phyloP scores from a whole-genome alignment of 345 rosid species.

The Moringa oleifera region DNA sequence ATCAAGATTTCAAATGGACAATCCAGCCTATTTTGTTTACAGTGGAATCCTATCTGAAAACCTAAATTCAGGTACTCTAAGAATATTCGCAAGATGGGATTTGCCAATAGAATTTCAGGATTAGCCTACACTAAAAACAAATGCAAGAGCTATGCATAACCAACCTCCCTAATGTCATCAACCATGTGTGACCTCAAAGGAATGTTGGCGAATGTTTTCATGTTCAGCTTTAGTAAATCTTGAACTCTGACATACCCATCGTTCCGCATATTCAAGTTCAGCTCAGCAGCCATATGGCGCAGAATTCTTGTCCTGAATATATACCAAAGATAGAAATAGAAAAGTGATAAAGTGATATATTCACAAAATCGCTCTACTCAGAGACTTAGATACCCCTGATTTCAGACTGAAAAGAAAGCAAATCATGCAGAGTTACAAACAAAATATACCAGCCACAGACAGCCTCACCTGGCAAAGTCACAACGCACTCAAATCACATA shows the following conservation, averaged over 20 bases:
- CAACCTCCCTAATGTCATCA: slow-evolving; percentile 80
- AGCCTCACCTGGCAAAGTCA: neutral
- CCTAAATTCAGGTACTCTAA: neutral
- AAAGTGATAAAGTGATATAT: no score
- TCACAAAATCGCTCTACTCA: neutral
- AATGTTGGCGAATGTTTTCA: slow-evolving; percentile 65
- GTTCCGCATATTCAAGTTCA: slow-evolving; percentile 58
- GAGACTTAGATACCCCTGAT: no score
- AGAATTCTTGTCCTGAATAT: slow-evolving; percentile 60
- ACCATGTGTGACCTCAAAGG: slow-evolving; percentile 60
- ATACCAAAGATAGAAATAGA: no score
- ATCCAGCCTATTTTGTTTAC: neutral
- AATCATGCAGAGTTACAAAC: no score
- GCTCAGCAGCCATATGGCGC: slow-evolving; percentile 75
- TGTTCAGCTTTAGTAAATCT: slow-evolving; percentile 59
- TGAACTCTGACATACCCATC: slow-evolving; percentile 83
- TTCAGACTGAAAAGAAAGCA: no score
- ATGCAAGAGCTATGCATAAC: slow-evolving; percentile 2
- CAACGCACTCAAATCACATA: no score
- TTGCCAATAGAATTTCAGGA: no score
- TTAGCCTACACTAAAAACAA: neutral
- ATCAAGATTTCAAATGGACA: neutral
- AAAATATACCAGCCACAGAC: no score
- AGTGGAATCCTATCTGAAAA: neutral
- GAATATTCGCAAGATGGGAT: neutral